These are phyloP conservation scores for Candida multigemmis DNA, from an alignment of 805 yeast species.

Conservation along the genomic window DNA sequence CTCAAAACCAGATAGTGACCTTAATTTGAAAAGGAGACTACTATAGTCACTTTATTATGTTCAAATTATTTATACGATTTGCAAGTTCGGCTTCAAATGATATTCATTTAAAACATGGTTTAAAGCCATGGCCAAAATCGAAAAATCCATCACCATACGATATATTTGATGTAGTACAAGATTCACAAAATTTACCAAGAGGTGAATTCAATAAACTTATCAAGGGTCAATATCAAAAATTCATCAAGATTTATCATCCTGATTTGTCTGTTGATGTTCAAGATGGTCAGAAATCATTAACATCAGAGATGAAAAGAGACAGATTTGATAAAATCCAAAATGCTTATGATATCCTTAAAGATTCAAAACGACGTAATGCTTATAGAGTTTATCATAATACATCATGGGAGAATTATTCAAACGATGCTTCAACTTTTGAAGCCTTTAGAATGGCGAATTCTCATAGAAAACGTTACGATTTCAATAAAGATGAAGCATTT, in stretches of 20 bases:
- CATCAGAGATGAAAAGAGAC: slow-evolving; percentile 18
- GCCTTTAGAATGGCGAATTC: slow-evolving; percentile 29
- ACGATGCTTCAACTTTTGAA: slow-evolving; percentile 14
- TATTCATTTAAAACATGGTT: slow-evolving; percentile 9
- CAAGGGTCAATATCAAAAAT: slow-evolving; percentile 21
- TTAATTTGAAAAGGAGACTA: no score
- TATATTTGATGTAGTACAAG: slow-evolving; percentile 31
- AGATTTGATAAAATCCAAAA: slow-evolving; percentile 22
- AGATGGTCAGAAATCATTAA: slow-evolving; percentile 16
- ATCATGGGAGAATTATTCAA: slow-evolving; percentile 12
- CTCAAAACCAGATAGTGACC: no score
- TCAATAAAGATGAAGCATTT: slow-evolving; percentile 32
- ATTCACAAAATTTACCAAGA: slow-evolving; percentile 33
- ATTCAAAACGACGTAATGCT: slow-evolving; percentile 36
- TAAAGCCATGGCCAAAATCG: slow-evolving; percentile 49
- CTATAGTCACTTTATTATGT: no score
- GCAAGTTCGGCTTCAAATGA: no score
- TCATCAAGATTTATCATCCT: slow-evolving; percentile 76
- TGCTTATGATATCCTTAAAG: slow-evolving; percentile 37
- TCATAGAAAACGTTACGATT: slow-evolving; percentile 21
- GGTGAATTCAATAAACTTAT: slow-evolving; percentile 42
- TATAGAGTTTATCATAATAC: slow-evolving; percentile 16
- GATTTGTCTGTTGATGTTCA: slow-evolving; percentile 35
- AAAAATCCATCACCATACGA: slow-evolving; percentile 63
- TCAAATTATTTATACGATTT: no score